phyloP scores from a whole-genome alignment of 1,284 basidiomycete genomes.

The Lentinula novae-zelandiae region DNA sequence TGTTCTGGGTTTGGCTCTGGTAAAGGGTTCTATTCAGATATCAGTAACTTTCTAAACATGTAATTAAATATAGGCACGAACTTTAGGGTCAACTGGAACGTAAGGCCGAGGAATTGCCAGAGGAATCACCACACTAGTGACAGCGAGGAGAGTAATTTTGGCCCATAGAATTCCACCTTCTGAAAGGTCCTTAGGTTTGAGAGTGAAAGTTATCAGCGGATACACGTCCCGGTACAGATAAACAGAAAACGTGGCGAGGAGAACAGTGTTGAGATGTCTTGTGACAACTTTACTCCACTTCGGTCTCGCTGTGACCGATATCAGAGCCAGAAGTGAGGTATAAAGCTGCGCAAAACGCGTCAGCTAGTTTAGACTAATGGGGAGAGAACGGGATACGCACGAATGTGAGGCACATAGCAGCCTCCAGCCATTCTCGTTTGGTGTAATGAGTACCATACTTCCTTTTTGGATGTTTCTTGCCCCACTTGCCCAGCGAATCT shows the following conservation, averaged over 20 bases:
- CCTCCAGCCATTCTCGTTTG: slow-evolving; percentile 25
- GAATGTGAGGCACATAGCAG: slow-evolving; percentile 31
- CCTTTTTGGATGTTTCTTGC: slow-evolving; percentile 21
- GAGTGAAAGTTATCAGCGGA: slow-evolving; percentile 51
- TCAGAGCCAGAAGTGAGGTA: slow-evolving; percentile 27
- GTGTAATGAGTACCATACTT: slow-evolving; percentile 18
- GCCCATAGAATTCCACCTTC: slow-evolving; percentile 36
- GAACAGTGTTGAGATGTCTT: slow-evolving; percentile 32
- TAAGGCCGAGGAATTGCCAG: slow-evolving; percentile 40
- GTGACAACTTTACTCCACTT: slow-evolving; percentile 27
- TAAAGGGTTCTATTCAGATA: slow-evolving; percentile 32
- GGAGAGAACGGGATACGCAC: slow-evolving; percentile 21
- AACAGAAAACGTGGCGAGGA: slow-evolving; percentile 34
- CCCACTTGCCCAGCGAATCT: slow-evolving; percentile 18
- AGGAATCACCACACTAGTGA: slow-evolving; percentile 34
- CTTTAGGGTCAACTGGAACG: slow-evolving; percentile 41
- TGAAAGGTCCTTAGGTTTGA: slow-evolving; percentile 27
- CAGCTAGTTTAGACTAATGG: neutral
- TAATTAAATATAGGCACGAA: slow-evolving; percentile 16
- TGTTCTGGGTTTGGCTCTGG: slow-evolving; percentile 59
- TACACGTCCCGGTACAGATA: slow-evolving; percentile 65
- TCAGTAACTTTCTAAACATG: neutral
- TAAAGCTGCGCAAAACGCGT: slow-evolving; percentile 22
- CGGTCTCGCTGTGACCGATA: slow-evolving; percentile 24
- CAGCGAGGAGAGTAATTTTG: slow-evolving; percentile 29